Conservation (phyloP, 371 early-diverging fungal genomes). For the Mortierella sp. region DNA sequence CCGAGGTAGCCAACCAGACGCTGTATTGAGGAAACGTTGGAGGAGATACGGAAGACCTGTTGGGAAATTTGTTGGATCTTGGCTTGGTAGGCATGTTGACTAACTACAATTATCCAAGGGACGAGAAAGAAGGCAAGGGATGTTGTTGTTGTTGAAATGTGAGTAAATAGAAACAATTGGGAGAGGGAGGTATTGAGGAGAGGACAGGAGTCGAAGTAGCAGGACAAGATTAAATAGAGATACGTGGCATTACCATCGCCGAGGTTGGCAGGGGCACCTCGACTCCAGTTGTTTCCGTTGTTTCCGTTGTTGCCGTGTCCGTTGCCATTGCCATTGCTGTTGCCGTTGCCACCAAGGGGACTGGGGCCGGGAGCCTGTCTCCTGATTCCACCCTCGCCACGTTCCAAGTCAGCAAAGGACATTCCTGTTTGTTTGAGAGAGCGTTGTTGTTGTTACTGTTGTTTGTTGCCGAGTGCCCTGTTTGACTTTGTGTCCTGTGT, state of each 20-base stretch:
- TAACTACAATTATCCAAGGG: slow-evolving; percentile 48
- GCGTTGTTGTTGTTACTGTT: background rate
- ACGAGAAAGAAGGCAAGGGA: background rate
- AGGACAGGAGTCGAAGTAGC: background rate
- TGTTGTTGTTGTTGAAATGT: background rate
- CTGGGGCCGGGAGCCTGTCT: slow-evolving; percentile 23
- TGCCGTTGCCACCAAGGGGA: slow-evolving; percentile 29
- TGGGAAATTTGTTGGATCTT: slow-evolving; percentile 78
- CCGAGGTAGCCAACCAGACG: slow-evolving; percentile 84
- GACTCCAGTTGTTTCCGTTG: slow-evolving; percentile 13
- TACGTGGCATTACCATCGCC: slow-evolving; percentile 12
- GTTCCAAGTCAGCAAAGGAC: slow-evolving; percentile 57
- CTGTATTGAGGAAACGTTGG: slow-evolving; percentile 87
- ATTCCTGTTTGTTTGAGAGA: slow-evolving; percentile 21
- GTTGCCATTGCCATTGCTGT: slow-evolving; percentile 16
- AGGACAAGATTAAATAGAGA: background rate
- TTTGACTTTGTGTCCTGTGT: background rate
- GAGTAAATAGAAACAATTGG: background rate
- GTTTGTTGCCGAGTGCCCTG: too few relatives aligned
- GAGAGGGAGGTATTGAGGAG: background rate
- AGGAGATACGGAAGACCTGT: slow-evolving; percentile 82
- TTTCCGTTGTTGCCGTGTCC: background rate
- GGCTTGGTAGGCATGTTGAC: slow-evolving; percentile 68
- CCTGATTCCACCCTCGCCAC: slow-evolving; percentile 36
- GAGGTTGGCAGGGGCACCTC: slow-evolving; percentile 4